phyloP scores from a whole-genome alignment of 805 yeast species.

The Starmerella potacharoeniae region DNA sequence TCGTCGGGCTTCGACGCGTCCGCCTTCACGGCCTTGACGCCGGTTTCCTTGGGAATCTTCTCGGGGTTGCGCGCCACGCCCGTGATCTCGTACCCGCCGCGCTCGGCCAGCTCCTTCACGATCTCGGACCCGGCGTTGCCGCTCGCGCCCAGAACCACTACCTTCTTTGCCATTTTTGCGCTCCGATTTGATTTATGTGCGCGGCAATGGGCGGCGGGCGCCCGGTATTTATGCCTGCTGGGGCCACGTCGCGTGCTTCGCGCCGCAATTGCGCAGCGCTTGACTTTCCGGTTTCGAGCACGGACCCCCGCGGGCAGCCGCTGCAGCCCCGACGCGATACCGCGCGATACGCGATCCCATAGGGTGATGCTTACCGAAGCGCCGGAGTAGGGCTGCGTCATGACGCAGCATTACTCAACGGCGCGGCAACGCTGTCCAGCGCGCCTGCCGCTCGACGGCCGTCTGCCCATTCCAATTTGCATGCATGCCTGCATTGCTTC shows the following conservation, averaged over 20 bases:
- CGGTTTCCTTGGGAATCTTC: conserved; percentile 1
- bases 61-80: conserved; percentile 14
- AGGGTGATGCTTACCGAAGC: neutral
- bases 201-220: too few relatives aligned
- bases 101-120: conserved; percentile 9
- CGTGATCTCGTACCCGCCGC: conserved; percentile 8
- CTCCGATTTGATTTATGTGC: too few relatives aligned
- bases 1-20: conserved; percentile 13
- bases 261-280: neutral
- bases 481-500: too few relatives aligned
- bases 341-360: neutral
- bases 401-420: neutral
- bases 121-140: conserved; percentile 29
- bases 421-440: neutral
- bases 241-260: neutral
- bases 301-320: neutral
- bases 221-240: neutral
- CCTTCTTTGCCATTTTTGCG: neutral
- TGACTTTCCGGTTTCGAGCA: neutral
- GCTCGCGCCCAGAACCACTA: conserved; percentile 22
- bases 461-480: too few relatives aligned
- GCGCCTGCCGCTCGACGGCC: neutral
- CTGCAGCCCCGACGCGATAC: neutral
- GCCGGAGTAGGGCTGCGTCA: too few relatives aligned
- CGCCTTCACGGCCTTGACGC: conserved; percentile 8